Conservation (phyloP, 208 protist species). For the Leishmania lainsoni region DNA sequence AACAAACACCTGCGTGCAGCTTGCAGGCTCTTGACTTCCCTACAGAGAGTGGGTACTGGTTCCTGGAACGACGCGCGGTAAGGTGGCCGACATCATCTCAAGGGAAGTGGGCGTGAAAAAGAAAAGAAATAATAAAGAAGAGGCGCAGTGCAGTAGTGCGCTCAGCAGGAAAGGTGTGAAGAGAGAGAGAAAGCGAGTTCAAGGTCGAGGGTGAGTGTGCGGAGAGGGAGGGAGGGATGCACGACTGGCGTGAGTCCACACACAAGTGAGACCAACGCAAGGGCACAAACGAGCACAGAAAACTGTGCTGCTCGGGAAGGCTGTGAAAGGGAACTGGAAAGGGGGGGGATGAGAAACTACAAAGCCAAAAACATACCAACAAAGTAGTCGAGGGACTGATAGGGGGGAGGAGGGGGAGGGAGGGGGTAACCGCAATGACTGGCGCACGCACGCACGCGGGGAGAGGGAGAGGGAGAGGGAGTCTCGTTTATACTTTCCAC, state of each 20-base stretch:
- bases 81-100: not conserved
- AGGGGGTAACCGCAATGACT: not conserved
- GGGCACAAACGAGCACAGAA: not conserved
- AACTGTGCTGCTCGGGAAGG: not conserved
- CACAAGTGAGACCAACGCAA: conserved; percentile 5
- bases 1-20: no score
- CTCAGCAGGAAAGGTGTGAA: not conserved
- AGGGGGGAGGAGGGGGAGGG: not conserved
- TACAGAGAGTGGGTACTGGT: no score
- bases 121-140: conserved; percentile 10
- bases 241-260: no score
- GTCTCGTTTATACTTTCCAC: not conserved
- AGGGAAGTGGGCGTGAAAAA: conserved; percentile 11
- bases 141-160: not conserved
- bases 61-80: no score
- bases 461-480: not conserved
- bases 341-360: not conserved
- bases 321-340: not conserved
- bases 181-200: not conserved
- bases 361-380: no score
- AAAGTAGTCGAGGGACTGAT: not conserved
- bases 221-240: not conserved
- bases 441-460: not conserved
- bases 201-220: not conserved
- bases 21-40: no score